These are phyloP conservation scores for Ustulina deusta DNA, from an alignment of 2,329 filamentous ascomycete species.

Conservation along the genomic window DNA sequence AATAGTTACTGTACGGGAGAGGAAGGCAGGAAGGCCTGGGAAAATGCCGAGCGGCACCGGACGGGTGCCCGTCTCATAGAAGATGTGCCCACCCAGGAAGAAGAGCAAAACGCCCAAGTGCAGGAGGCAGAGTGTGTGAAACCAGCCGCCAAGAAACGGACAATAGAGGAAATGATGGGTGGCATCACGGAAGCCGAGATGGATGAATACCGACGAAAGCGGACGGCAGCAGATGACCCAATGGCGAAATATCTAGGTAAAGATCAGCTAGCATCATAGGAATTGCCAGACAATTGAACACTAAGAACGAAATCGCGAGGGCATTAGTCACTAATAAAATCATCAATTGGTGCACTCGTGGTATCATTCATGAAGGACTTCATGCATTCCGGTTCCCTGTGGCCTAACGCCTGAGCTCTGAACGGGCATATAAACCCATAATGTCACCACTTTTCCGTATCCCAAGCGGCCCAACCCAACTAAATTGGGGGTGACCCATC, in stretches of 20 bases:
- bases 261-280: conserved; percentile 70
- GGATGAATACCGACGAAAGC: conserved; percentile 84
- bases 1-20: conserved; percentile 98
- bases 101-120: conserved; percentile 40
- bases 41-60: conserved; percentile 76
- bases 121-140: conserved; percentile 43
- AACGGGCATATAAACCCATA: conserved; percentile 55
- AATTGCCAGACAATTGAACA: conserved; percentile 15
- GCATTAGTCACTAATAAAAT: conserved; percentile 37
- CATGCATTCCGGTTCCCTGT: conserved; percentile 56
- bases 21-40: conserved; percentile 83
- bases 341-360: conserved; percentile 42
- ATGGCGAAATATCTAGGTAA: conserved; percentile 86
- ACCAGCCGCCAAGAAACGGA: conserved; percentile 72
- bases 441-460: conserved; percentile 52
- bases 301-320: conserved; percentile 14
- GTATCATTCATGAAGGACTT: conserved; percentile 44
- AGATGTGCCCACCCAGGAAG: conserved; percentile 47
- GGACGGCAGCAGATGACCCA: conserved; percentile 80
- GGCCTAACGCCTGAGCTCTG: conserved; percentile 67
- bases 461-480: conserved; percentile 45
- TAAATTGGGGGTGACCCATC: conserved; percentile 52
- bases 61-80: conserved; percentile 58
- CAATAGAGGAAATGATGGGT: conserved; percentile 80
- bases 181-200: conserved; percentile 86